Evolutionary conservation across 2,329 filamentous ascomycete genomes (phyloP).

Genomic region (Dothideomycetes sp.): DNA sequence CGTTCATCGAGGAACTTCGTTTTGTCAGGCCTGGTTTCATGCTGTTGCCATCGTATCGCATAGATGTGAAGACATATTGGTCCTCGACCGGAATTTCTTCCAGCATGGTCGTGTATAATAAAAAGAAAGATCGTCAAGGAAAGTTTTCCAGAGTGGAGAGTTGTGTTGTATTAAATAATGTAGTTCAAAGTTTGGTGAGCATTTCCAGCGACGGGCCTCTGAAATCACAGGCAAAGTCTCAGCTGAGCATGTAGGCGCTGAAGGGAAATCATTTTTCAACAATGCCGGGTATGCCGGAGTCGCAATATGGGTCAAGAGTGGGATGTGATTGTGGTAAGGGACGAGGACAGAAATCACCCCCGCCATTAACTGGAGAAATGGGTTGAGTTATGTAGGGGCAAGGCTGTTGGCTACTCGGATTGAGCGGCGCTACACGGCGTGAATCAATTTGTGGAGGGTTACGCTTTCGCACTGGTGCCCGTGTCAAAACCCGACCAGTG

Average conservation of each 20-base stretch:
- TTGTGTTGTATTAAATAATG: not conserved
- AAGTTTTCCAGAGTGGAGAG: constrained; percentile 1
- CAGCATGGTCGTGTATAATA: constrained; percentile 2
- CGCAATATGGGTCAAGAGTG: not conserved
- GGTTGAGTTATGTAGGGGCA: not conserved
- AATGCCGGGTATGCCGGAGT: too few relatives aligned
- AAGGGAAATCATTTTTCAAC: too few relatives aligned
- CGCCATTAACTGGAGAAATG: not conserved
- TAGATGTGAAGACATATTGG: constrained; percentile 50
- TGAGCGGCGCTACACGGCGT: not conserved
- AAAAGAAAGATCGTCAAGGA: not conserved
- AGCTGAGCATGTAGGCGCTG: too few relatives aligned
- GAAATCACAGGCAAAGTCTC: not conserved
- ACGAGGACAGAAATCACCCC: too few relatives aligned
- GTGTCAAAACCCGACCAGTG: not conserved
- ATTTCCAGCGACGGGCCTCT: not conserved
- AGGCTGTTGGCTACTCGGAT: not conserved
- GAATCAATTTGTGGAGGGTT: not conserved
- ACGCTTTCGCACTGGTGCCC: not conserved
- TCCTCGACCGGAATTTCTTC: constrained; percentile 12
- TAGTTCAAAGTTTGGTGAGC: not conserved
- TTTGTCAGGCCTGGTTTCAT: constrained; percentile 28
- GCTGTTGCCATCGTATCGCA: constrained; percentile 55
- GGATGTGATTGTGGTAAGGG: not conserved
- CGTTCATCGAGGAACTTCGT: constrained; percentile 17